Evolutionary conservation across 345 rosid species (phyloP), one percentile per base, ranked within the genome.

Genomic region (Streptanthus diversifolius): DNA sequence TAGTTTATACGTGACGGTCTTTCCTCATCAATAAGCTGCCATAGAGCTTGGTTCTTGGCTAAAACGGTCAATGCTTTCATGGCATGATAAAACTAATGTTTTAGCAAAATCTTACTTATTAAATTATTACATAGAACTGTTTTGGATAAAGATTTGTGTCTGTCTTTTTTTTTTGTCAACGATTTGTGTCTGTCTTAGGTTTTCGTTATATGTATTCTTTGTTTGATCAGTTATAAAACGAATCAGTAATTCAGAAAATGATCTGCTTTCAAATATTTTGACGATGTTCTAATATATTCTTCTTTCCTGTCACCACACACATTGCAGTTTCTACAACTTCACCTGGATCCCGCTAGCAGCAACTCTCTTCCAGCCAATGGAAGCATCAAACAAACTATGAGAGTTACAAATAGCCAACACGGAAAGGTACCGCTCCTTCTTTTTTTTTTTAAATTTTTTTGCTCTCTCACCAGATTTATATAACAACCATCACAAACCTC

Each of bases 291-390:
- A 29, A 59, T 58, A 45, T 49, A 41, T 43, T 52, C 43, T 2
- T 39, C 15, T 52, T 29, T 33, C 17, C 8, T 69, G 58, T 70
- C 39, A 35, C 65, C 62, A 19, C 7, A 35, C 69, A 45, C 55
- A 77, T 58, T 74, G 44, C 96, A 93, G 98, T 93, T 87, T 80
- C 91, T 93, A 71, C 97, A 93, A 81, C 84, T 93, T 77, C 92
- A 88, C 81, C 81, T 93, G 75, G 95, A 93, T 66, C 91, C 98
- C 12, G 95, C 97, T 33, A 90, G 92, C 72, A 49, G 91, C 84
- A 87, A 80, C 58, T 81, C 82, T 60, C 83, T 93, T 35, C 89
- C 95, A 55, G 88, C 87, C 22, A 80, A 82, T 27, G 86, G 86
- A 52, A 83, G 80, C 49, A 81, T 90, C 35, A 82, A 77, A 49